phyloP scores from a whole-genome alignment of 768 basidiomycete species.

The Suillus bovinus region DNA sequence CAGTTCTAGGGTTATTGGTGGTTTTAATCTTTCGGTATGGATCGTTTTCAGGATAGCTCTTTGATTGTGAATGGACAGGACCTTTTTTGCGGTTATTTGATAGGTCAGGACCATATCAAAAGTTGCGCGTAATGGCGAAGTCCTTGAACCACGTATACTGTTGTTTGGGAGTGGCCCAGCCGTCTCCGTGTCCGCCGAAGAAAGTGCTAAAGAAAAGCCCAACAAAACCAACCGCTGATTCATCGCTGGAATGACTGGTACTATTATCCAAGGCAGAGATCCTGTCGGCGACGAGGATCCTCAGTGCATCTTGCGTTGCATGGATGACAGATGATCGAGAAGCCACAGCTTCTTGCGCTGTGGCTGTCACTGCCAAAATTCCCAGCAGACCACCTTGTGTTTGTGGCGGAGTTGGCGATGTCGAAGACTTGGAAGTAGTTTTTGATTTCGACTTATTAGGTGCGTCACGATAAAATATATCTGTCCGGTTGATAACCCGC shows the following conservation, averaged over 20 bases:
- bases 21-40: slow-evolving; percentile 23
- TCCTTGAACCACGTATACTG: slow-evolving; percentile 80
- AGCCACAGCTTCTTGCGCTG: neutral
- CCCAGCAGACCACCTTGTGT: neutral
- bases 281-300: neutral
- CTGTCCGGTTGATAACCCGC: slow-evolving; percentile 50
- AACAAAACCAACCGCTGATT: slow-evolving; percentile 39
- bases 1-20: slow-evolving; percentile 25
- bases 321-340: neutral
- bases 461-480: slow-evolving; percentile 62
- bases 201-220: slow-evolving; percentile 83
- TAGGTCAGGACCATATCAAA: slow-evolving; percentile 14
- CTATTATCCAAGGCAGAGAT: neutral
- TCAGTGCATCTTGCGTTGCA: neutral
- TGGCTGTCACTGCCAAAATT: neutral
- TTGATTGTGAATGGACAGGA: neutral
- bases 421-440: neutral
- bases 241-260: neutral
- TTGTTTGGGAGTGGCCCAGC: slow-evolving; percentile 70
- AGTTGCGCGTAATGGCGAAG: slow-evolving; percentile 47
- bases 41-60: slow-evolving; percentile 16
- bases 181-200: slow-evolving; percentile 71
- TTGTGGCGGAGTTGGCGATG: neutral
- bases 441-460: slow-evolving; percentile 13
- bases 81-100: neutral